phyloP scores from a whole-genome alignment of 306 rosid species.

The Quercus bicolor region DNA sequence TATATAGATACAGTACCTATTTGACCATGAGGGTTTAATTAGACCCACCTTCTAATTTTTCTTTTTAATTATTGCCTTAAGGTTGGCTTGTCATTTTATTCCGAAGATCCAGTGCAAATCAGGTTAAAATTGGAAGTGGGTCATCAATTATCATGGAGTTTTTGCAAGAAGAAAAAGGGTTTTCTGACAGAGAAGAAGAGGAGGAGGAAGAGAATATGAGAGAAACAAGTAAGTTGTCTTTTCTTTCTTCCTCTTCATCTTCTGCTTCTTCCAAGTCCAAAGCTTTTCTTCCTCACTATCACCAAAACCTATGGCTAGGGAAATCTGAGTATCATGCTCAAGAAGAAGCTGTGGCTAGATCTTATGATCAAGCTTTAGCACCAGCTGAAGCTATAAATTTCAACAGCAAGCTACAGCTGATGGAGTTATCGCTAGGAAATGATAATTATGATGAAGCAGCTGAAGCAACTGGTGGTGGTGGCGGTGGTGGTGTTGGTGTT shows the following conservation, averaged over 20 bases:
- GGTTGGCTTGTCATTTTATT: neutral
- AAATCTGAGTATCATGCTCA: neutral
- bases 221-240: conserved; percentile 27
- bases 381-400: conserved; percentile 30
- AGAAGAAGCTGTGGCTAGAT: neutral
- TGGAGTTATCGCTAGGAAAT: conserved; percentile 44
- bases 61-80: neutral
- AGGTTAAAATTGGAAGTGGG: conserved; percentile 29
- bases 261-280: conserved; percentile 30
- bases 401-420: conserved; percentile 28
- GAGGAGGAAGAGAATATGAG: conserved; percentile 37
- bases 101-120: conserved; percentile 24
- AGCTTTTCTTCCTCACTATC: neutral
- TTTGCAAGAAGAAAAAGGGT: conserved; percentile 49
- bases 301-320: conserved; percentile 24
- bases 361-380: conserved; percentile 22
- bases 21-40: neutral
- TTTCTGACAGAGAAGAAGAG: conserved; percentile 40
- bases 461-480: conserved; percentile 1
- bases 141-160: conserved; percentile 37
- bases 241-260: conserved; percentile 24
- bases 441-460: conserved; percentile 6
- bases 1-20: neutral
- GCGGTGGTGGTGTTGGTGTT: neutral
- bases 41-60: neutral